Percentiles rank a stretch among this genome's conserved stretches.
Evolutionary conservation across 129 eudicot species (phyloP).

Genomic region (Scalesia atractyloides): DNA sequence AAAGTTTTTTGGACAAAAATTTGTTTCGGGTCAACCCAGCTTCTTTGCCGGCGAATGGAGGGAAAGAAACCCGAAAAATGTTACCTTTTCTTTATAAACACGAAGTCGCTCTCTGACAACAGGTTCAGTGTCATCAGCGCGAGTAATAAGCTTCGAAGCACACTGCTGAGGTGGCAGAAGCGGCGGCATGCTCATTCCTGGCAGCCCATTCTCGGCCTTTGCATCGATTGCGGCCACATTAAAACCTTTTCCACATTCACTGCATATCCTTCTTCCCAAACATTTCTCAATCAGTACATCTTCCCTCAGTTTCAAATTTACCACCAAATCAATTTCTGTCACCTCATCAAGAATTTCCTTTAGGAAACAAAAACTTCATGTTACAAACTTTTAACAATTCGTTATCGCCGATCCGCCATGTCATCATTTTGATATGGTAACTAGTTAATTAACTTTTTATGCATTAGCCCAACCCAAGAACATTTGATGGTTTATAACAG

Average conservation of each 20-base stretch:
- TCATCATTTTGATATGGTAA: neutral
- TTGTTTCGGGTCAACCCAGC: neutral
- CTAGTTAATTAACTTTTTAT: neutral
- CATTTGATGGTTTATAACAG: neutral
- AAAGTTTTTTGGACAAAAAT: neutral
- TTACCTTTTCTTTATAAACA: slow-evolving; percentile 75
- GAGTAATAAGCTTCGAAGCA: slow-evolving; percentile 78
- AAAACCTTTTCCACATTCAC: slow-evolving; percentile 42
- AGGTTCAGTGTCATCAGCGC: slow-evolving; percentile 79
- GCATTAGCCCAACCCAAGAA: neutral
- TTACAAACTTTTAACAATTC: no score
- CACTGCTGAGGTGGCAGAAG: slow-evolving; percentile 77
- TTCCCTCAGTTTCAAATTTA: slow-evolving; percentile 82
- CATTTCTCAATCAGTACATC: slow-evolving; percentile 77
- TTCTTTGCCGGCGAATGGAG: neutral
- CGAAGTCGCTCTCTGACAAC: slow-evolving; percentile 61
- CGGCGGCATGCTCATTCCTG: slow-evolving; percentile 58
- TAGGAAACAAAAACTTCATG: neutral
- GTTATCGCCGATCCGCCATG: neutral
- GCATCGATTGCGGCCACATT: slow-evolving; percentile 72
- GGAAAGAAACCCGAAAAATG: neutral
- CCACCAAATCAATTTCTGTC: slow-evolving; percentile 84
- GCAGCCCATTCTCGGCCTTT: slow-evolving; percentile 49
- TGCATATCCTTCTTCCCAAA: slow-evolving; percentile 83
- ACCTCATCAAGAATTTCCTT: slow-evolving; percentile 81